These are phyloP conservation scores for Artemisia annua DNA, from an alignment of 129 eudicot genomes.

Conservation along the genomic window DNA sequence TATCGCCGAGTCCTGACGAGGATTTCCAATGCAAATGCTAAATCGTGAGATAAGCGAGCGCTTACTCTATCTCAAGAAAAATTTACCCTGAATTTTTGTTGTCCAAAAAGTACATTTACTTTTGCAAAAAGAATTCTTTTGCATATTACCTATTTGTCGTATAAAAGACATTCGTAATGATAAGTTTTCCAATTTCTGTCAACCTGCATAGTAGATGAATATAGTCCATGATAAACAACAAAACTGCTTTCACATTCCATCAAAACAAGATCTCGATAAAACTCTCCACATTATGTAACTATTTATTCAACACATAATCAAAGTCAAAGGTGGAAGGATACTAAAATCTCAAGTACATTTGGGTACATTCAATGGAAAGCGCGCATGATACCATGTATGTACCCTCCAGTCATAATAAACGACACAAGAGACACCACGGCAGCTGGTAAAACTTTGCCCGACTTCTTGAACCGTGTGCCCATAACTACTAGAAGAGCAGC, in stretches of 20 bases:
- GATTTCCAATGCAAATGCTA: no score
- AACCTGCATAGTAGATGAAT: background rate
- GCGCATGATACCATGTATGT: constrained; percentile 83
- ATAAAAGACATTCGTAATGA: background rate
- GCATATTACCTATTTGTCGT: no score
- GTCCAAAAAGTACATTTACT: no score
- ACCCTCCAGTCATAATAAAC: constrained; percentile 86
- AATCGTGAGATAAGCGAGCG: no score
- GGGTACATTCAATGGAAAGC: constrained; percentile 43
- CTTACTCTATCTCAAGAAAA: no score
- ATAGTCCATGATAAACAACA: background rate
- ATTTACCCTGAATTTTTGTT: no score
- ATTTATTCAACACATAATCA: constrained; percentile 25
- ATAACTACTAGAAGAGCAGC: constrained; percentile 83
- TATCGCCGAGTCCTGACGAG: no score
- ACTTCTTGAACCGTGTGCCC: constrained; percentile 82
- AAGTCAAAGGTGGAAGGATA: constrained; percentile 11
- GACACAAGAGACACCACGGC: constrained; percentile 89
- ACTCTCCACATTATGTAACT: constrained; percentile 13
- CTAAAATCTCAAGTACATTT: background rate
- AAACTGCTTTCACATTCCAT: constrained; percentile 20
- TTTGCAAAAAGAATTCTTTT: no score
- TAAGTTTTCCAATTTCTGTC: background rate
- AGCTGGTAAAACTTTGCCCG: constrained; percentile 88
- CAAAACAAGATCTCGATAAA: background rate